A percentile compares a stretch with the other conserved stretches of the same genome.
phyloP scores from a whole-genome alignment of 2,329 filamentous ascomycete species.

The Podosphaera leucotricha region DNA sequence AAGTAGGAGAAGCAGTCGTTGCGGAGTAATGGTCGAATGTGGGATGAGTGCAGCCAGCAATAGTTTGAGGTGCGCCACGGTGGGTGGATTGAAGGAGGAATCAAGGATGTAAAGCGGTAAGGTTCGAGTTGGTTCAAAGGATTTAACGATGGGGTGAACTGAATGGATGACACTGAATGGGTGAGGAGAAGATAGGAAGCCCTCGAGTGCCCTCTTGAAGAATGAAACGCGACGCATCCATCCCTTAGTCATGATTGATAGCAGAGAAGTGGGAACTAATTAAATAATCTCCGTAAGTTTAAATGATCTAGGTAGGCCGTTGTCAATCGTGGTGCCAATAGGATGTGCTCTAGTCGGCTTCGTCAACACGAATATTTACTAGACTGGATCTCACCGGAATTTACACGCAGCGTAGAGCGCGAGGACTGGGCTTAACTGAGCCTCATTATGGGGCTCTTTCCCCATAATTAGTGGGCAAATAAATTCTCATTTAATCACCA shows the following conservation, averaged over 20 bases:
- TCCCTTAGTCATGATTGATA: neutral
- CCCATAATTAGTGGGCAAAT: too few relatives aligned
- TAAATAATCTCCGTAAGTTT: neutral
- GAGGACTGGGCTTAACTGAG: too few relatives aligned
- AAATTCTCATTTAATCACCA: too few relatives aligned
- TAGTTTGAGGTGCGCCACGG: conserved; percentile 34
- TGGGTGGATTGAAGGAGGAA: conserved; percentile 47
- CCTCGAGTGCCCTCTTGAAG: neutral
- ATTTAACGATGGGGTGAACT: neutral
- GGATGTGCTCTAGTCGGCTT: too few relatives aligned
- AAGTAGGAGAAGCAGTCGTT: conserved; percentile 32
- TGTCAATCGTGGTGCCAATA: too few relatives aligned
- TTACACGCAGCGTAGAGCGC: too few relatives aligned
- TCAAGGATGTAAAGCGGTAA: conserved; percentile 32
- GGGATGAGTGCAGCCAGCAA: conserved; percentile 22
- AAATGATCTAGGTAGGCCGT: too few relatives aligned
- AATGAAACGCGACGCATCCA: neutral
- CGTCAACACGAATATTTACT: too few relatives aligned
- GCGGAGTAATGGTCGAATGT: conserved; percentile 7
- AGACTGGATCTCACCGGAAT: too few relatives aligned
- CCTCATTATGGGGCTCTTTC: too few relatives aligned
- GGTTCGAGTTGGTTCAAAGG: neutral
- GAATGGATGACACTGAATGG: neutral
- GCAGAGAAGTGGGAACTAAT: neutral
- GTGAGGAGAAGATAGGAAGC: neutral